Conservation (phyloP, 208 protist genomes). For the Crithidia expoeki region DNA sequence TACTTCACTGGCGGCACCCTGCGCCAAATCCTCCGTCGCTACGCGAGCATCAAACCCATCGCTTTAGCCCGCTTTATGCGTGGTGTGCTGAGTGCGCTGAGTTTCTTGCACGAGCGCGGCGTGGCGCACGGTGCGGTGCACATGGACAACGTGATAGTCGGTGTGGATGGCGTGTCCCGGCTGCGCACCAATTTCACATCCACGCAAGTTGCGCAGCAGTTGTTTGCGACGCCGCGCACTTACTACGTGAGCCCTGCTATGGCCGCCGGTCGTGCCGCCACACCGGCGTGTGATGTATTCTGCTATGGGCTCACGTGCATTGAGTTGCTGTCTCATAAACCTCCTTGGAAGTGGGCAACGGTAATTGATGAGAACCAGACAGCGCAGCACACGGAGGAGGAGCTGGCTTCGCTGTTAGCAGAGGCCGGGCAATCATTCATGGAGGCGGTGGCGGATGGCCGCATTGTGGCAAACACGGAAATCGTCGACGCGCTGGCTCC, state of each 20-base stretch:
- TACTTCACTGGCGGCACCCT: conserved; percentile 43
- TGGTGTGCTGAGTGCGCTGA: conserved; percentile 56
- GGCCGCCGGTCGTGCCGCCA: conserved; percentile 43
- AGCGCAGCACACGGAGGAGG: not conserved
- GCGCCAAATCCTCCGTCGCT: conserved; percentile 31
- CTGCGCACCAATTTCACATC: conserved; percentile 48
- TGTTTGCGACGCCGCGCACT: conserved; percentile 32
- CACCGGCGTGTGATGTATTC: conserved; percentile 63
- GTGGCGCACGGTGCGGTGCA: conserved; percentile 68
- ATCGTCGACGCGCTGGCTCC: not conserved
- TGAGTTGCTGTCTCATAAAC: conserved; percentile 44
- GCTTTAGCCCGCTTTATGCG: conserved; percentile 44
- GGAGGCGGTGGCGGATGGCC: conserved; percentile 3
- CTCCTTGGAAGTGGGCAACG: conserved; percentile 44
- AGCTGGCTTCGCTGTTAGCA: conserved; percentile 4
- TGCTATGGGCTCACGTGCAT: conserved; percentile 63
- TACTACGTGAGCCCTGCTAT: conserved; percentile 80
- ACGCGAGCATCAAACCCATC: conserved; percentile 22
- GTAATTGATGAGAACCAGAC: not conserved
- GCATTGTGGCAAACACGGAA: conserved; percentile 18
- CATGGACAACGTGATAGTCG: conserved; percentile 70
- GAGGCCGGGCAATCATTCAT: conserved; percentile 1
- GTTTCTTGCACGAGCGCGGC: conserved; percentile 55
- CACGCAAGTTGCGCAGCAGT: conserved; percentile 9
- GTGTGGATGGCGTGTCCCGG: conserved; percentile 60